Conservation (phyloP, 2,329 filamentous ascomycete species). For the Trichoderma hamatum region DNA sequence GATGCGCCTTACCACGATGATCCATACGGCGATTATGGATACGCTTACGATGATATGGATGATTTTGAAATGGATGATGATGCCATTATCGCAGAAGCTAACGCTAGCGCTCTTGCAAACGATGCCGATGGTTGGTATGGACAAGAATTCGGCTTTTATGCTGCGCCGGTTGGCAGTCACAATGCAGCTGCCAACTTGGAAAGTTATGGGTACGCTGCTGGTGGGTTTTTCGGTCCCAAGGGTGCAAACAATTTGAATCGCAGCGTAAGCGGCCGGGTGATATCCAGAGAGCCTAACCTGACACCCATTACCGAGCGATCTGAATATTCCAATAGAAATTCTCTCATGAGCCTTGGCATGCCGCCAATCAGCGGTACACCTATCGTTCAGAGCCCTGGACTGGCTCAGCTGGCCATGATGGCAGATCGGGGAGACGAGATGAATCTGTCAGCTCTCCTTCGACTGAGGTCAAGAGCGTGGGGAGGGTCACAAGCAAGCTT, state of each 20-base stretch:
- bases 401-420: slow-evolving; percentile 75
- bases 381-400: slow-evolving; percentile 66
- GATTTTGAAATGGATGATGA: slow-evolving; percentile 79
- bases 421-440: slow-evolving; percentile 64
- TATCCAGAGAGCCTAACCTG: slow-evolving; percentile 83
- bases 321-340: slow-evolving; percentile 95
- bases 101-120: slow-evolving; percentile 88
- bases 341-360: slow-evolving; percentile 71
- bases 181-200: slow-evolving; percentile 40
- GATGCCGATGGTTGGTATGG: slow-evolving; percentile 95
- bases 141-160: slow-evolving; percentile 95
- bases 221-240: slow-evolving; percentile 85
- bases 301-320: slow-evolving; percentile 96
- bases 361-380: slow-evolving; percentile 45
- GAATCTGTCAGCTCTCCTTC: slow-evolving; percentile 71
- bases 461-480: slow-evolving; percentile 75
- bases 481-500: slow-evolving; percentile 79
- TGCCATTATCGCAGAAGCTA: slow-evolving; percentile 90
- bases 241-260: slow-evolving; percentile 60
- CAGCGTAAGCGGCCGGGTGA: slow-evolving; percentile 71
- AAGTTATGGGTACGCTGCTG: slow-evolving; percentile 68
- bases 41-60: slow-evolving; percentile 64
- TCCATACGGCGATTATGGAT: slow-evolving; percentile 59
- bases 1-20: slow-evolving; percentile 25
- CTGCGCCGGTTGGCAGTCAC: slow-evolving; percentile 56